Conservation (phyloP, 129 eudicot genomes). For the Pseudognaphalium luteoalbum region DNA sequence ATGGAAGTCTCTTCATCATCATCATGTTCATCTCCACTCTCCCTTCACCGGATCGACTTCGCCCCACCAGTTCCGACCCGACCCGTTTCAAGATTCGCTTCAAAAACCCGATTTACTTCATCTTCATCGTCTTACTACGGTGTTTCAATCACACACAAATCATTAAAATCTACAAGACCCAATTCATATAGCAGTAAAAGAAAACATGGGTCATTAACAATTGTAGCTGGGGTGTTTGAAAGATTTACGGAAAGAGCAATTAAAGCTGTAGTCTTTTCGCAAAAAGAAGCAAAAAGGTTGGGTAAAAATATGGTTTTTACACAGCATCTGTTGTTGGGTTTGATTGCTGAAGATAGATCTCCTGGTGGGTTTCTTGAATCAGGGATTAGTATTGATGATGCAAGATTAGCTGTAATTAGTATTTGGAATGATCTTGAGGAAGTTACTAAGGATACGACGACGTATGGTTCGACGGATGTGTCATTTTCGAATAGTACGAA, state of each 20-base stretch:
- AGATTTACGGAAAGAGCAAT: constrained; percentile 81
- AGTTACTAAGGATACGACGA: neutral
- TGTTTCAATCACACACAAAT: constrained; percentile 30
- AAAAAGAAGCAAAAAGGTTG: constrained; percentile 63
- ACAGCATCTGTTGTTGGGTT: constrained; percentile 75
- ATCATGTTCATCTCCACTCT: constrained; percentile 47
- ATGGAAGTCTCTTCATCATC: constrained; percentile 62
- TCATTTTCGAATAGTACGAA: constrained; percentile 66
- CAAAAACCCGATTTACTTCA: constrained; percentile 31
- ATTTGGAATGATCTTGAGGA: constrained; percentile 50
- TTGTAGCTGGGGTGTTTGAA: constrained; percentile 69
- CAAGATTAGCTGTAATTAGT: constrained; percentile 64
- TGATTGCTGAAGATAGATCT: constrained; percentile 70
- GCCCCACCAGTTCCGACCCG: constrained; percentile 36
- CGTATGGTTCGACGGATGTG: constrained; percentile 53
- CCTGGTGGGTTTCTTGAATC: constrained; percentile 64
- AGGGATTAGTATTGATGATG: constrained; percentile 58
- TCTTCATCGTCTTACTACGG: constrained; percentile 57
- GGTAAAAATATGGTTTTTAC: constrained; percentile 67
- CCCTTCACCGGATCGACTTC: constrained; percentile 38
- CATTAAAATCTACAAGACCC: neutral
- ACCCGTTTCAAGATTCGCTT: constrained; percentile 31
- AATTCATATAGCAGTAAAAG: constrained; percentile 20
- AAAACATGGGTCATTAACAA: constrained; percentile 20
- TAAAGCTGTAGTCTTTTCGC: constrained; percentile 79